Evolutionary conservation across 345 rosid genomes (phyloP).

Genomic region (Lepidium sativum): DNA sequence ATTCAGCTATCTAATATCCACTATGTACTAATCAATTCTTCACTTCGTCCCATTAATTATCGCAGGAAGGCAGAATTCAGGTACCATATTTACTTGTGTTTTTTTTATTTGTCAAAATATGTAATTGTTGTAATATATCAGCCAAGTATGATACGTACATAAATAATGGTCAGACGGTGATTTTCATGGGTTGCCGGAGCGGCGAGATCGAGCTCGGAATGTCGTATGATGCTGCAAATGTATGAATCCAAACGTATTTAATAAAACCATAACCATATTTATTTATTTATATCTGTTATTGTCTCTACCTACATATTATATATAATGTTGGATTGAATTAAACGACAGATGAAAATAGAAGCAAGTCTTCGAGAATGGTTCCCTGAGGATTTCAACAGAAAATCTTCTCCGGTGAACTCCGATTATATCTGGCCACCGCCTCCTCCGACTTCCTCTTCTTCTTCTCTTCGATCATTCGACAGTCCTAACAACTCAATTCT

Average conservation of each 20-base stretch:
- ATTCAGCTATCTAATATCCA: neutral
- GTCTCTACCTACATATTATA: neutral
- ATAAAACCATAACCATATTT: neutral
- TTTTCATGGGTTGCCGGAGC: conserved; percentile 70
- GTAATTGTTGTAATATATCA: neutral
- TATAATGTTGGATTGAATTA: neutral
- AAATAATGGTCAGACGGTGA: conserved; percentile 40
- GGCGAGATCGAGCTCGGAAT: conserved; percentile 90
- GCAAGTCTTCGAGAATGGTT: conserved; percentile 45
- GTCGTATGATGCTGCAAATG: conserved; percentile 35
- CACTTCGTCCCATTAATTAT: neutral
- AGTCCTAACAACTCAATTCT: conserved; percentile 45
- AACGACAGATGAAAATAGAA: conserved; percentile 45
- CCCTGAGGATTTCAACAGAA: conserved; percentile 42
- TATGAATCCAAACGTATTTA: conserved; percentile 16
- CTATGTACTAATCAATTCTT: neutral
- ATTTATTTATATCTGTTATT: neutral
- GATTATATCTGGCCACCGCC: conserved; percentile 28
- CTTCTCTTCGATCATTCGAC: conserved; percentile 58
- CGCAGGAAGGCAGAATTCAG: conserved; percentile 83
- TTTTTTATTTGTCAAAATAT: neutral
- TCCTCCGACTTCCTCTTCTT: conserved; percentile 58
- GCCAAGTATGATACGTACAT: neutral
- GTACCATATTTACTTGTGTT: conserved; percentile 25
- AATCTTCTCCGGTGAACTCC: conserved; percentile 25